Percentiles rank a stretch among this genome's conserved stretches.
Evolutionary conservation across 208 protist species (phyloP).

Genomic region (Leishmania gerbilli): DNA sequence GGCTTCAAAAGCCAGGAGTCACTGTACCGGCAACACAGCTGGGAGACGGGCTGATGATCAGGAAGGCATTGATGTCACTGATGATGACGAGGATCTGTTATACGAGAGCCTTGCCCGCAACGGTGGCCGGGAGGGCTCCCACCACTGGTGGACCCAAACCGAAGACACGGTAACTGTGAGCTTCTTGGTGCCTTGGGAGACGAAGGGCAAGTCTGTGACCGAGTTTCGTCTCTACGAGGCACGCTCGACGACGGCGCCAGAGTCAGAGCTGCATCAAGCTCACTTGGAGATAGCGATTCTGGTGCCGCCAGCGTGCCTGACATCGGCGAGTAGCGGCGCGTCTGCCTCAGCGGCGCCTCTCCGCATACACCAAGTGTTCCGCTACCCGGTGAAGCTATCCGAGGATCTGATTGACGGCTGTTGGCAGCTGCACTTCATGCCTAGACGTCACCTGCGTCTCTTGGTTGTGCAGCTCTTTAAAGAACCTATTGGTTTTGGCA

Average conservation of each 20-base stretch:
- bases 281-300: constrained; percentile 22
- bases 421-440: constrained; percentile 74
- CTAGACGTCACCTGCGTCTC: constrained; percentile 41
- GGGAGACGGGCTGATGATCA: neutral
- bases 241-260: neutral
- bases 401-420: constrained; percentile 72
- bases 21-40: neutral
- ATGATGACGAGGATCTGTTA: constrained; percentile 68
- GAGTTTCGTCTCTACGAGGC: constrained; percentile 39
- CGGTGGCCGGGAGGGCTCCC: constrained; percentile 55
- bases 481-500: constrained; percentile 51
- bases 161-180: constrained; percentile 61
- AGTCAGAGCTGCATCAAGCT: neutral
- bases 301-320: neutral
- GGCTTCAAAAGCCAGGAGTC: neutral
- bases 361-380: constrained; percentile 31
- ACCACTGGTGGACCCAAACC: constrained; percentile 78
- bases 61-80: constrained; percentile 1
- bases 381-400: constrained; percentile 66
- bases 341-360: neutral
- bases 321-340: neutral
- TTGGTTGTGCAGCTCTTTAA: constrained; percentile 77
- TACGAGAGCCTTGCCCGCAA: constrained; percentile 60
- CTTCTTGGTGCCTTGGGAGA: constrained; percentile 64
- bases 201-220: constrained; percentile 41